A percentile compares a stretch with the other conserved stretches of the same genome.
Evolutionary conservation across 1,139 yeast genomes (phyloP).

Genomic region (Sugiyamaella novakii): DNA sequence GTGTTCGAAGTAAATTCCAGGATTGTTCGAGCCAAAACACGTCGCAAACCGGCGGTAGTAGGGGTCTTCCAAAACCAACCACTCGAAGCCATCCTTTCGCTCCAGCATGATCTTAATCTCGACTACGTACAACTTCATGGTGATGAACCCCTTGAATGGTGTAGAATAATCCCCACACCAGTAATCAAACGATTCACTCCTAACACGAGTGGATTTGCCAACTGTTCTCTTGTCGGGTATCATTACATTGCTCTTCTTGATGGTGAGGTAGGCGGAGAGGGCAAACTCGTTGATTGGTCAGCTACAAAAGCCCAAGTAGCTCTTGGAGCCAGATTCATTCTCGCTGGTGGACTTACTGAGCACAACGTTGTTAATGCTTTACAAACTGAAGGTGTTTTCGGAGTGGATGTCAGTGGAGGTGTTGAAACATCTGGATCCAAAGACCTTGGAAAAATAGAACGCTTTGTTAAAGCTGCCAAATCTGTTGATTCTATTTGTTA

Average conservation of each 20-base stretch:
- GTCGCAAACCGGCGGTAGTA: slow-evolving; percentile 70
- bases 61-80: slow-evolving; percentile 91
- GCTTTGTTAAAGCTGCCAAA: slow-evolving; percentile 58
- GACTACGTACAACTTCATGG: slow-evolving; percentile 94
- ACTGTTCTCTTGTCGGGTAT: slow-evolving; percentile 43
- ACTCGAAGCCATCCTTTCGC: slow-evolving; percentile 56
- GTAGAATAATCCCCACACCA: slow-evolving; percentile 54
- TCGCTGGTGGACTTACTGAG: slow-evolving; percentile 90
- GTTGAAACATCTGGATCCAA: slow-evolving; percentile 80
- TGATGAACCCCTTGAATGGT: slow-evolving; percentile 66
- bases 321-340: slow-evolving; percentile 54
- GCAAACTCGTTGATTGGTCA: slow-evolving; percentile 73
- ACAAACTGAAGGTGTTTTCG: slow-evolving; percentile 57
- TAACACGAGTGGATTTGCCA: slow-evolving; percentile 49
- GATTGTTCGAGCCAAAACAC: slow-evolving; percentile 25
- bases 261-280: slow-evolving; percentile 92
- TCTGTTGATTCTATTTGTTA: slow-evolving; percentile 2
- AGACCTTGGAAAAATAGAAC: slow-evolving; percentile 60
- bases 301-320: slow-evolving; percentile 48
- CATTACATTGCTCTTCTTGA: slow-evolving; percentile 70
- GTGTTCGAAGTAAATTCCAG: slow-evolving; percentile 32
- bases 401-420: slow-evolving; percentile 95
- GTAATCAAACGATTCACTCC: slow-evolving; percentile 78
- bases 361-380: slow-evolving; percentile 64
- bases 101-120: slow-evolving; percentile 53